Evolutionary conservation across 2,329 filamentous ascomycete genomes (phyloP), one percentile per base, ranked within the genome.

Genomic region (Penicillium sp.): DNA sequence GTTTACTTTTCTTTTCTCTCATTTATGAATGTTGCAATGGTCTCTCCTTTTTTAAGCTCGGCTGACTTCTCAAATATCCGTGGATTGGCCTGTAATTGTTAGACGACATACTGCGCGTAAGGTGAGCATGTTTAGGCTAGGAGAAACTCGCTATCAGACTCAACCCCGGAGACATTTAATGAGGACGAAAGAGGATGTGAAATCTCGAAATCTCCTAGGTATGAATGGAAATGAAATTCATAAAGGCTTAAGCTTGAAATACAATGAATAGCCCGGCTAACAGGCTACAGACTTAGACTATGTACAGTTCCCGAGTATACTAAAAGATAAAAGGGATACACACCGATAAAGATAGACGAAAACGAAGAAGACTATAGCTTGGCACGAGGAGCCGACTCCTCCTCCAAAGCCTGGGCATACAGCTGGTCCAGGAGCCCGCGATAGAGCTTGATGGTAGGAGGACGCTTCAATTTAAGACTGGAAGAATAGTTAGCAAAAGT

Each of bases 391-490:
- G 63, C 57, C n/a, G 60, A 64, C 38, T 67, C 50, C 44, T 65
- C 65, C 23, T 65, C 68, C n/a, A 65, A 52, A 11, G 74, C 74
- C 61, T 82, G 77, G 24, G 74, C 76, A 57, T 86, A 86, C 58
- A 84, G 73, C 51, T 77, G 72, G 54, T 85, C 81, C 20, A 85
- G 64, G 27, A 80, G 63, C 35, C 69, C 56, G 44, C 81, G 74
- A 64, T 77, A 86, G 52, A 68, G 72, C 74, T 85, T 86, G 22
- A 76, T 81, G 4, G 80, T 75, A 52, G 84, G 81, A 39, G 84
- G 81, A 35, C 84, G 77, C 74, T 87, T 87, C 61, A 87, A 71
- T 68, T 88, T 88, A 51, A 87, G 69, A 45, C 83, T 86, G 51
- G 46, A 44, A 16, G 14, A 5, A 24, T 13, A 24, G 44, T 63